Conservation (phyloP, 2,329 filamentous ascomycete genomes). For the Chaetomium strumarium region DNA sequence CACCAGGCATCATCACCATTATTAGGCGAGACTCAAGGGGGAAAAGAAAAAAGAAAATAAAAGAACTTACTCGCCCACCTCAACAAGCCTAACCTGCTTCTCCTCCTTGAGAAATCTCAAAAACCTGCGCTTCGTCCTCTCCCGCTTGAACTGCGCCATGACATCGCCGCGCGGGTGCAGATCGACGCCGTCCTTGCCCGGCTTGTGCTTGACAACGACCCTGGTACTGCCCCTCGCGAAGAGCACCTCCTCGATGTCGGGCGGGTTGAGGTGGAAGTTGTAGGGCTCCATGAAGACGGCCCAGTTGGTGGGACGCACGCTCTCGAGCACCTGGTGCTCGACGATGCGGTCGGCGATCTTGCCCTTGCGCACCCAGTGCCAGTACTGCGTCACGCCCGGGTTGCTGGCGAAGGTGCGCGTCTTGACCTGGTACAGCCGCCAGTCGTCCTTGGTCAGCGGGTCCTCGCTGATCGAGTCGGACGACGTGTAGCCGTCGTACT, state of each 20-base stretch:
- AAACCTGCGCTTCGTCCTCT: slow-evolving; percentile 48
- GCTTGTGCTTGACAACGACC: slow-evolving; percentile 37
- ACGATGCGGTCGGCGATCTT: slow-evolving; percentile 33
- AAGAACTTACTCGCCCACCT: slow-evolving; percentile 36
- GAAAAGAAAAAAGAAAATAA: not conserved
- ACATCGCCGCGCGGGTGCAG: slow-evolving; percentile 37
- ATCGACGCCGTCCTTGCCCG: slow-evolving; percentile 17
- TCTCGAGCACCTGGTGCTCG: slow-evolving; percentile 49
- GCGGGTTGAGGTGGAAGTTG: slow-evolving; percentile 44
- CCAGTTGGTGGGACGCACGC: slow-evolving; percentile 40
- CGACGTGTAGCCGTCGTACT: slow-evolving; percentile 44
- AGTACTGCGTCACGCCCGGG: slow-evolving; percentile 47
- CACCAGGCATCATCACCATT: too few species aligned
- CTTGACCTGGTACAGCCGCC: slow-evolving; percentile 48
- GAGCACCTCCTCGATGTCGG: slow-evolving; percentile 41
- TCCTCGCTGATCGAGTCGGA: slow-evolving; percentile 46
- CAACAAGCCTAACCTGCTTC: slow-evolving; percentile 38
- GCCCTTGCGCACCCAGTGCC: slow-evolving; percentile 42
- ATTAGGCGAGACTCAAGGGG: too few species aligned
- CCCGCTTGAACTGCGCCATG: slow-evolving; percentile 47
- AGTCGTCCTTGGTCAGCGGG: slow-evolving; percentile 42
- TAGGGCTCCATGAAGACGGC: slow-evolving; percentile 44
- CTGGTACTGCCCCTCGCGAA: slow-evolving; percentile 39
- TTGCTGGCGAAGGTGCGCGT: slow-evolving; percentile 42
- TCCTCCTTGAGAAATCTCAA: slow-evolving; percentile 40